Percentiles rank a stretch among this genome's conserved stretches.
phyloP scores from a whole-genome alignment of 768 basidiomycete genomes.

The Astraeus odoratus region DNA sequence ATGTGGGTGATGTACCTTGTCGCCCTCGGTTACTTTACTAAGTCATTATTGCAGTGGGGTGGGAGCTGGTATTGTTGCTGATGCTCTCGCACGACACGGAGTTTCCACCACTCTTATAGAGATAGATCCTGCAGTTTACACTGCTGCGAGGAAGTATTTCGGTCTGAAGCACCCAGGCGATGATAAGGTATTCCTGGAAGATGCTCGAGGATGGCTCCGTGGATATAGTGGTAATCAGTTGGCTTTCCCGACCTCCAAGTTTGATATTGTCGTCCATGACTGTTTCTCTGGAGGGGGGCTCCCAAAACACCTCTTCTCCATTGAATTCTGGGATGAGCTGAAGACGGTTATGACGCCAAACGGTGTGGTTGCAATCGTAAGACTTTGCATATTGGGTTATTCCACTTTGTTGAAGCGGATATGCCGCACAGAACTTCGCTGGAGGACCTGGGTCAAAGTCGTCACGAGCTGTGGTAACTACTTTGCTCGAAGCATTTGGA shows the following conservation, averaged over 20 bases:
- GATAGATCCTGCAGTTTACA: conserved; percentile 87
- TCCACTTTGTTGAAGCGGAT: conserved; percentile 1
- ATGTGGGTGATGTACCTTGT: conserved; percentile 45
- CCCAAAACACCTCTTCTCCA: conserved; percentile 76
- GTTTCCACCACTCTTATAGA: conserved; percentile 82
- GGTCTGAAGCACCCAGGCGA: conserved; percentile 61
- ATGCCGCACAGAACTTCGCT: conserved; percentile 63
- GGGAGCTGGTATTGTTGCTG: conserved; percentile 77
- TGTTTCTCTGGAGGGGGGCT: conserved; percentile 94
- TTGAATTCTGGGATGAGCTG: conserved; percentile 76
- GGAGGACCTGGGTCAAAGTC: conserved; percentile 61
- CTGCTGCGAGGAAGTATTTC: conserved; percentile 74
- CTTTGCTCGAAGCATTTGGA: conserved; percentile 63
- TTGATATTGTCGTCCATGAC: conserved; percentile 80
- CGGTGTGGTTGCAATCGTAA: conserved; percentile 76
- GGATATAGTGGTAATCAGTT: conserved; percentile 29
- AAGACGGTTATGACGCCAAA: conserved; percentile 56
- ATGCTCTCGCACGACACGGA: conserved; percentile 62
- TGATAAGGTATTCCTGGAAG: conserved; percentile 61
- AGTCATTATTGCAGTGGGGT: conserved; percentile 55
- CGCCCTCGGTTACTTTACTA: conserved; percentile 8
- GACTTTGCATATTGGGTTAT: conserved; percentile 19
- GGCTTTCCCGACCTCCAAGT: conserved; percentile 21
- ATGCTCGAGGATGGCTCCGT: conserved; percentile 67
- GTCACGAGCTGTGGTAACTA: conserved; percentile 59